Evolutionary conservation across 495 filamentous ascomycete genomes (phyloP).

Genomic region (Clohesyomyces aquaticus): DNA sequence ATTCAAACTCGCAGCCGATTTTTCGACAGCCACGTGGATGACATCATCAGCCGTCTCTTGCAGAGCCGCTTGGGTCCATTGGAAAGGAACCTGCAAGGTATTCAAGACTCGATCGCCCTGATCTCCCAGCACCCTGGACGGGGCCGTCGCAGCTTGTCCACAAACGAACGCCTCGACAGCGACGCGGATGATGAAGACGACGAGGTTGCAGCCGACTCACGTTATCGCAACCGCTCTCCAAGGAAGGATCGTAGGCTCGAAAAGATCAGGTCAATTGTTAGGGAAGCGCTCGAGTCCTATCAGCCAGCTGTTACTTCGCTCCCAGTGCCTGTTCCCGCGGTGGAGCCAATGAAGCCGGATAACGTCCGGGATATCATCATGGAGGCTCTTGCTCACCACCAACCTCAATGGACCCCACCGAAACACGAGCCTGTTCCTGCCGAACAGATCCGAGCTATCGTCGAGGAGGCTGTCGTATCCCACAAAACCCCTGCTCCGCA

Average conservation of each 20-base stretch:
- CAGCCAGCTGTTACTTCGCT: slow-evolving; percentile 25
- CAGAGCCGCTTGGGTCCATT: slow-evolving; percentile 75
- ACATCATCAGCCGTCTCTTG: slow-evolving; percentile 78
- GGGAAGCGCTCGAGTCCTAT: slow-evolving; percentile 61
- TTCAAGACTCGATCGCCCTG: slow-evolving; percentile 58
- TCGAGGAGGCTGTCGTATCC: slow-evolving; percentile 72
- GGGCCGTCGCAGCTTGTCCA: slow-evolving; percentile 37
- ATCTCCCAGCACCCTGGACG: slow-evolving; percentile 32
- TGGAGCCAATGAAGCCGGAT: slow-evolving; percentile 28
- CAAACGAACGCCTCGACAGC: slow-evolving; percentile 60
- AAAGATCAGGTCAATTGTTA: slow-evolving; percentile 77
- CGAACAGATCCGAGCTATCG: slow-evolving; percentile 76
- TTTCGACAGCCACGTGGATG: slow-evolving; percentile 86
- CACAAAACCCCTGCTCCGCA: slow-evolving; percentile 52
- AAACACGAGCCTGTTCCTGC: slow-evolving; percentile 46
- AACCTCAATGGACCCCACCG: slow-evolving; percentile 41
- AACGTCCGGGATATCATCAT: slow-evolving; percentile 31
- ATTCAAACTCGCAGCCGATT: slow-evolving; percentile 73
- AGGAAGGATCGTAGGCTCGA: slow-evolving; percentile 77
- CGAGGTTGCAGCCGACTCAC: slow-evolving; percentile 54
- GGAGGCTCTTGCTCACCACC: slow-evolving; percentile 59
- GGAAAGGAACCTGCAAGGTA: slow-evolving; percentile 71
- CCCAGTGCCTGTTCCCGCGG: slow-evolving; percentile 26
- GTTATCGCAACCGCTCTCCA: slow-evolving; percentile 65
- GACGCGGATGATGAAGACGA: slow-evolving; percentile 97